phyloP scores from a whole-genome alignment of 2,329 filamentous ascomycete species.

The Trichoderma semiorbis region DNA sequence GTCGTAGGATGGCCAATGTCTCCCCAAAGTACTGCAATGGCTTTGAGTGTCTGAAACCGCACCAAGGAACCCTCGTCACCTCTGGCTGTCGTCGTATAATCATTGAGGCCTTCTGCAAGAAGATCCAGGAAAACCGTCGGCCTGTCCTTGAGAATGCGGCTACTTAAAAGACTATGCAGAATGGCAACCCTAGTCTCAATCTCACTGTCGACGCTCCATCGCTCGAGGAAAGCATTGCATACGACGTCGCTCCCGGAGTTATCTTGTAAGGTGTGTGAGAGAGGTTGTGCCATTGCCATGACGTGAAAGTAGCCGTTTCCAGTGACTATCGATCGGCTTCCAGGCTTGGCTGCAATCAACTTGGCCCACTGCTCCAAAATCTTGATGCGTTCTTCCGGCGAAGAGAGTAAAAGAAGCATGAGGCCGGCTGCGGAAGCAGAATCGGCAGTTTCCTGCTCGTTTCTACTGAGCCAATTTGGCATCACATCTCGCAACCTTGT shows the following conservation, averaged over 20 bases:
- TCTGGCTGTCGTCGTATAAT: slow-evolving; percentile 85
- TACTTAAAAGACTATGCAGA: slow-evolving; percentile 51
- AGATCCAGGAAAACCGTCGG: slow-evolving; percentile 42
- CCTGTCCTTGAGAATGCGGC: slow-evolving; percentile 42
- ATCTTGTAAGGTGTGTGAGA: slow-evolving; percentile 27
- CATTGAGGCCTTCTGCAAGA: slow-evolving; percentile 64
- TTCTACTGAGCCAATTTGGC: slow-evolving; percentile 45
- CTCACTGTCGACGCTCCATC: slow-evolving; percentile 51
- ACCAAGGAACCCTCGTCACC: slow-evolving; percentile 90
- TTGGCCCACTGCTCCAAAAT: slow-evolving; percentile 47
- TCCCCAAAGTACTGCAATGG: slow-evolving; percentile 62
- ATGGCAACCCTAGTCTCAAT: slow-evolving; percentile 55
- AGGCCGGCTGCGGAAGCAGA: slow-evolving; percentile 51
- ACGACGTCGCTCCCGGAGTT: slow-evolving; percentile 31
- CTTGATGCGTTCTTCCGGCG: slow-evolving; percentile 32
- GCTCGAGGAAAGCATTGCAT: slow-evolving; percentile 44
- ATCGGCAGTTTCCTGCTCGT: slow-evolving; percentile 49
- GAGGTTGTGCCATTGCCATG: slow-evolving; percentile 47
- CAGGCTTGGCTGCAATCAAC: slow-evolving; percentile 35
- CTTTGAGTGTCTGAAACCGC: slow-evolving; percentile 74
- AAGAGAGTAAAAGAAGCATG: slow-evolving; percentile 46
- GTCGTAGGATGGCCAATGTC: slow-evolving; percentile 26
- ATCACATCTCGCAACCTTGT: slow-evolving; percentile 34
- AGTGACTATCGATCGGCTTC: slow-evolving; percentile 34
- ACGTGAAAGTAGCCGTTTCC: slow-evolving; percentile 53